Base-by-base conservation (phyloP, 345 rosid genomes). In the Isatis tinctoria region DNA sequence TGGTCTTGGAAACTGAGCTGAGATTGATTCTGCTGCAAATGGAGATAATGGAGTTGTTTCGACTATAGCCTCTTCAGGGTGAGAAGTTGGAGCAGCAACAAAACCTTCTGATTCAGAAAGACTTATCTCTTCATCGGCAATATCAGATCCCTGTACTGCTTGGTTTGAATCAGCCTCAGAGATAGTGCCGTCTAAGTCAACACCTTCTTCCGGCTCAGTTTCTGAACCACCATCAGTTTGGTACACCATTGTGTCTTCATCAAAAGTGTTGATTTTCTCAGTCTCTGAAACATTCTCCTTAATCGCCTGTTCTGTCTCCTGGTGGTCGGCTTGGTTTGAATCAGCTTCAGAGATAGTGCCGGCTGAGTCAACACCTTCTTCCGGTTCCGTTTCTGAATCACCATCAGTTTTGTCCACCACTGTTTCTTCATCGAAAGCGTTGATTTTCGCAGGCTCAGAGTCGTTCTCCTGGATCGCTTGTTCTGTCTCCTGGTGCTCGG, bases 1-100 rank as follows among this genome's bases (percentile, higher is more conserved):
- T 60, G 79, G 74, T 60, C 79, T 75, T 68, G 79, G 79, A 51
- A 75, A 75, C 33, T 60, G 74, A 30, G 12, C 26, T 49, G 81
- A 67, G 47, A 83, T 40, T 72, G 83, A 20, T 49, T 65, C 83
- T 24, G 67, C 78, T 60, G 64, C 65, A 32, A 70, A 60, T 7
- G 80, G 78, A 17, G 76, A 70, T 18, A 74, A 59, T 47, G 69
- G 71, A 37, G 77, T 45, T 64, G 56, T 69, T 60, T 60, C 76
- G 6, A 32, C 63, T 41, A 22, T 36, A 48, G 36, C 58, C 48
- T 40, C 68, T 60, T 68, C 72, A 30, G 26, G 54, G 18, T 36
- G 18, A 13, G 78, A 28, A 48, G 30, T 10, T 67, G 61, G 78
- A 57, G 52, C 39, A 44, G 48, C 18, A 8, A 20, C 26, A 47